A percentile compares a stretch with the other conserved stretches of the same genome.
phyloP scores from a whole-genome alignment of 345 rosid species.

The Acer negundo region DNA sequence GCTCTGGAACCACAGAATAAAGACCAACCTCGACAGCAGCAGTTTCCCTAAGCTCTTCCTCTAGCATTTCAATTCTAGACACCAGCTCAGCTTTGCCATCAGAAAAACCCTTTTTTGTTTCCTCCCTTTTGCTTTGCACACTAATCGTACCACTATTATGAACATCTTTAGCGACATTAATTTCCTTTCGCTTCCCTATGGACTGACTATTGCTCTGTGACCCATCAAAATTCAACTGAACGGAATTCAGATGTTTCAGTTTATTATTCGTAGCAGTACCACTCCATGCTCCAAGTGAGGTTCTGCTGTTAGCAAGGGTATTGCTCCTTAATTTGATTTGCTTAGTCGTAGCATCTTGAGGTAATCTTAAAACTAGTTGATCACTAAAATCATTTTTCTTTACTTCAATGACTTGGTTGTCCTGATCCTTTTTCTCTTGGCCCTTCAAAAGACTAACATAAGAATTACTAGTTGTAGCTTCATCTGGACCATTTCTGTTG shows the following conservation, averaged over 20 bases:
- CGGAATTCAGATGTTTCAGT: slow-evolving; percentile 59
- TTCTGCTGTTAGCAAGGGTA: slow-evolving; percentile 45
- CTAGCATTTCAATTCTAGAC: slow-evolving; percentile 56
- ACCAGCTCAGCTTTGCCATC: slow-evolving; percentile 44
- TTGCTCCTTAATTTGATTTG: slow-evolving; percentile 60
- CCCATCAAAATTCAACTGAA: slow-evolving; percentile 48
- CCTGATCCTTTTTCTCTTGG: slow-evolving; percentile 38
- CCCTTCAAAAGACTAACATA: slow-evolving; percentile 27
- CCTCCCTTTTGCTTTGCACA: slow-evolving; percentile 17
- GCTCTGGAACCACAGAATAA: slow-evolving; percentile 89
- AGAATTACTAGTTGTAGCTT: slow-evolving; percentile 27
- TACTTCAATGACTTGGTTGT: slow-evolving; percentile 15
- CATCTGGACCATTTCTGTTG: slow-evolving; percentile 28
- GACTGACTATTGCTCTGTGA: slow-evolving; percentile 23
- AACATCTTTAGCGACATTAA: slow-evolving; percentile 23
- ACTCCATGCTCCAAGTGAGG: slow-evolving; percentile 48
- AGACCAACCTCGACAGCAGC: slow-evolving; percentile 86
- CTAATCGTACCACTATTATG: slow-evolving; percentile 13
- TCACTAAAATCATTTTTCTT: slow-evolving; percentile 46
- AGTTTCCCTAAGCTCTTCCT: slow-evolving; percentile 91
- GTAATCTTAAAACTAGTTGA: slow-evolving; percentile 31
- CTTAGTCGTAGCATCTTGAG: slow-evolving; percentile 45
- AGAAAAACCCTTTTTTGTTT: slow-evolving; percentile 28
- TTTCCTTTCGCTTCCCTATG: slow-evolving; percentile 29
- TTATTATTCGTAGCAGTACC: slow-evolving; percentile 34